Conservation (phyloP, 2,329 filamentous ascomycete genomes). For the Colletotrichum sp. region DNA sequence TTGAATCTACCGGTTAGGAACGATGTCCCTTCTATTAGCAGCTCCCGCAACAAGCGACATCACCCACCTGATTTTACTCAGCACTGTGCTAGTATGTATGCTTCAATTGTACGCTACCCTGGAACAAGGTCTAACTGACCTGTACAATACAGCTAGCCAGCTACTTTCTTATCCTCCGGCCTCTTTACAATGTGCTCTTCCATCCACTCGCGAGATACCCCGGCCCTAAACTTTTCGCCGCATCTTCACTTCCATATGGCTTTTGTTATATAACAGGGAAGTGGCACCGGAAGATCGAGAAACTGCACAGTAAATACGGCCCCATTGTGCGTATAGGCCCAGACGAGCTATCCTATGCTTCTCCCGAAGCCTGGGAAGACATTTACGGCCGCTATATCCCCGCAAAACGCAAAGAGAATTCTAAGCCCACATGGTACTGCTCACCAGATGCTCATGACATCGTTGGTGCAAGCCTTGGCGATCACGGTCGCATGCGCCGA, state of each 20-base stretch:
- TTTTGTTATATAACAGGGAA: constrained; percentile 22
- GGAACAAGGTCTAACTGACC: not conserved
- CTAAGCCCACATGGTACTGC: not conserved
- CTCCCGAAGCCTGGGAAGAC: constrained; percentile 40
- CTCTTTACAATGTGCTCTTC: not conserved
- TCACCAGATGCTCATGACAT: not conserved
- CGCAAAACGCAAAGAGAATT: constrained; percentile 1
- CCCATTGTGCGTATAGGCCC: constrained; percentile 50
- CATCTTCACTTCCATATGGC: not conserved
- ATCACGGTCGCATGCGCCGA: constrained; percentile 1
- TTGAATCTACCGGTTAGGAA: not conserved
- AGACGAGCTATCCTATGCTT: constrained; percentile 48
- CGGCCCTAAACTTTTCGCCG: not conserved
- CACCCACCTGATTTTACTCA: not conserved
- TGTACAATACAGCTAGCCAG: not conserved
- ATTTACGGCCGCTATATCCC: constrained; percentile 36
- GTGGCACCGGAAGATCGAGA: constrained; percentile 27
- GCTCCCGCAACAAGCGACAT: not conserved
- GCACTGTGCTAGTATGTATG: not conserved
- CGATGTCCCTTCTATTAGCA: not conserved
- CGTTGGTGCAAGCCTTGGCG: constrained; percentile 19
- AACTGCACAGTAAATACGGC: constrained; percentile 44
- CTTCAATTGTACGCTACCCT: not conserved
- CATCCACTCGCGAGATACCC: not conserved
- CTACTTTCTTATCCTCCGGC: not conserved